Evolutionary conservation across 108 stramenopile genomes (phyloP), one percentile per base, ranked within the genome.

Genomic region (Nitzschia sp.): DNA sequence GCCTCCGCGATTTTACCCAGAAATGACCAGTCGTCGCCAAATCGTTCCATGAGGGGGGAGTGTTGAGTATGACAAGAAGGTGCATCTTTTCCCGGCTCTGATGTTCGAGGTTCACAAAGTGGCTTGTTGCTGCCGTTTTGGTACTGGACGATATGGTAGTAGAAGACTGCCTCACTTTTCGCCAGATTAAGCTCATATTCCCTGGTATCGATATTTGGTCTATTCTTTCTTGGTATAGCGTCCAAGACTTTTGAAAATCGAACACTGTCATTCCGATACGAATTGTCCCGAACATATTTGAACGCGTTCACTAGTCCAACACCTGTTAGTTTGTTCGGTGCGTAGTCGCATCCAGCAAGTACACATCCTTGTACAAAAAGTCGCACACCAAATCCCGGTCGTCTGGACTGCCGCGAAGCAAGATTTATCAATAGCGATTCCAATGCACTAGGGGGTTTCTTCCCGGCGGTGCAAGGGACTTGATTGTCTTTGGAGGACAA

Each of bases 311-410:
- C 78, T 33, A 94, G 72, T n/a, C 97, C 98, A 15, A 98, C 73
- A 27, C 96, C 96, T 8, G 83, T 72, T 15, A 98, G 54, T 15
- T 75, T 58, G 50, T 83, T 83, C 5, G 84, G 74, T 0, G 92
- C 78, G 72, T 99, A 99, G 79, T 99, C 98, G 53, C 97, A 98
- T n/a, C 98, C 98, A 30, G 93, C 78, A 27, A 99, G 63, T 0
- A 97, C 81, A 65, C 97, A 97, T 41, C 96, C 87, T 64, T 97
- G 94, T 0, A 97, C 87, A 65, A 98, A 97, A 58, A 95, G 82
- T 44, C 93, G 76, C 11, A 78, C 84, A 8, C 93, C 93, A 47
- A 72, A 38, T 19, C 93, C 93, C 35, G 78, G 79, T 9, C 78
- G 31, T 53, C 59, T 45, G 5, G 58, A 47, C 68, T 93, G 75